These are phyloP conservation scores for Fusarium caatingaense DNA, from an alignment of 2,329 filamentous ascomycete genomes.

Conservation along the genomic window DNA sequence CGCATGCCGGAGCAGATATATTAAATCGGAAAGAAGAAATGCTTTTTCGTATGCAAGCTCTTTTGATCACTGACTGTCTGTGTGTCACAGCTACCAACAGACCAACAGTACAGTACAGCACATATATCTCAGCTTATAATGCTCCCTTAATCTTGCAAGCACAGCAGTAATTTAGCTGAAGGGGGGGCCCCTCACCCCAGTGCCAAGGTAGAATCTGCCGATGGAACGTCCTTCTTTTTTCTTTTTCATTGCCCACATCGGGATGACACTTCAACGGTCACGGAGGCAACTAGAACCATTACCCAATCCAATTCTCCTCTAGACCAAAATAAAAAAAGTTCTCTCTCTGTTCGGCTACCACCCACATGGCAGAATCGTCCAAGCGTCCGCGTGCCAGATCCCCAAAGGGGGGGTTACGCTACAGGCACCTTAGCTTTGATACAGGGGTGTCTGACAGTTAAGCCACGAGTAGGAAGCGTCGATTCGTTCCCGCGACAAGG, in stretches of 20 bases:
- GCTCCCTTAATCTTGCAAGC: constrained; percentile 10
- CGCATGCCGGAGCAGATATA: not conserved
- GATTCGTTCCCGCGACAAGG: constrained; percentile 24
- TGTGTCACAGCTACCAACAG: not conserved
- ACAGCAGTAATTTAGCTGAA: constrained; percentile 8
- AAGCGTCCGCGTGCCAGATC: constrained; percentile 5
- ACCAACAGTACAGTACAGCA: not conserved
- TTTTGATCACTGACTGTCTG: not conserved
- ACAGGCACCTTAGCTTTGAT: not conserved
- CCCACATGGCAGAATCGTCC: constrained; percentile 34
- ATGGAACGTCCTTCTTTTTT: not conserved
- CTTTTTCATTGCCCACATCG: constrained; percentile 1
- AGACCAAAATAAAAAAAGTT: not conserved
- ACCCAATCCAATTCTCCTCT: not conserved
- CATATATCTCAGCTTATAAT: constrained; percentile 29
- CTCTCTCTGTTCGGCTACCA: not conserved
- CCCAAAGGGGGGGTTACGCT: constrained; percentile 7
- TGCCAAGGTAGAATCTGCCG: constrained; percentile 8
- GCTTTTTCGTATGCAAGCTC: not conserved
- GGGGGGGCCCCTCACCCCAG: not conserved
- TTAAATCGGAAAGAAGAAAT: not conserved
- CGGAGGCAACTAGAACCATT: not conserved
- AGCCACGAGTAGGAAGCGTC: constrained; percentile 42
- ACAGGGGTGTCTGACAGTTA: constrained; percentile 28
- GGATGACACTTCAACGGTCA: constrained; percentile 7